Base-by-base conservation (phyloP, 1,284 basidiomycete genomes). In the Dichomitus squalens region DNA sequence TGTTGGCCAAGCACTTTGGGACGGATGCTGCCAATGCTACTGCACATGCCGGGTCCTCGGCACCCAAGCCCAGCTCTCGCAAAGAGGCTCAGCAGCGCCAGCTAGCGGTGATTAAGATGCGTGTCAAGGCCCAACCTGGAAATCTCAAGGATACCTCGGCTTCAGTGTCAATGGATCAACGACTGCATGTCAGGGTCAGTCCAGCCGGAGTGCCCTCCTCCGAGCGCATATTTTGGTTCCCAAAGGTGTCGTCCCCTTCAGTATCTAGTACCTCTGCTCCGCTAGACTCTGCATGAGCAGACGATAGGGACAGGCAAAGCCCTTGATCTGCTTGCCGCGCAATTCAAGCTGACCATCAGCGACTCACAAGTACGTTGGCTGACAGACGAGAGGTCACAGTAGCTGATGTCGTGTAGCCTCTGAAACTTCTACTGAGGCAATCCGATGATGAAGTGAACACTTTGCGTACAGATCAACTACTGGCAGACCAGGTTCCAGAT, bases 31-130 rank as follows among this genome's bases (percentile, higher is more conserved):
- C 63, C 4, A 25, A 66, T 49, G 16, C 65, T 53, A 25, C 61
- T 29, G n/a, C 51, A 18, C 21, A 52, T 21, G 23, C 58, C 14
- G 23, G 66, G 55, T 62, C 72, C 35, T 76, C 80, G 11, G 76
- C 75, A 2, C 14, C 54, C 12, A 36, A 49, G 31, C 9, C 51
- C 14, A 80, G 86, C 21, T 18, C 63, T 79, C 84, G 7, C 60
- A 87, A 86, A 64, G 68, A 79, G 14, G 81, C 79, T 0, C 82
- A 84, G 62, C 70, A 79, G 50, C 76, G 78, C 52, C 84, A 84
- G 64, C 71, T 91, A 11, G 80, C 86, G 64, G 66, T 85, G 7
- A 89, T 92, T 80, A 89, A 85, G 66, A 81, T 92, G 79, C 83
- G 86, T 50, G 88, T 88, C 67, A 78, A 75, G 49, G 90, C 90